Conservation (phyloP, 164 flowering plant genomes). For the Cinnamomum chago region DNA sequence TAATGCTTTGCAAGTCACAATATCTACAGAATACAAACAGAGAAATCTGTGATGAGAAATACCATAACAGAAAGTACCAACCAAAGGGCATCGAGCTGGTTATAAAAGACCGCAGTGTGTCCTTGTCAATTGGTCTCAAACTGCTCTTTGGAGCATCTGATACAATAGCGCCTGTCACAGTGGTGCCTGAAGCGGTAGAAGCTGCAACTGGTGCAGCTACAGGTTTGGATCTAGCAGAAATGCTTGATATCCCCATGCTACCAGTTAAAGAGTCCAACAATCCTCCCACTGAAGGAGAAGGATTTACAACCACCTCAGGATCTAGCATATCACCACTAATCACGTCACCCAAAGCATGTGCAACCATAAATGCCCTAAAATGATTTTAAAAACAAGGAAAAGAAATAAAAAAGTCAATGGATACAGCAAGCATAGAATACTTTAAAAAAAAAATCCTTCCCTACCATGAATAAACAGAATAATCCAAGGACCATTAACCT, state of each 20-base stretch:
- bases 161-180: conserved; percentile 42
- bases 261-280: conserved; percentile 96
- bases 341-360: conserved; percentile 80
- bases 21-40: conserved; percentile 1
- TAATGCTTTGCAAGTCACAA: background rate
- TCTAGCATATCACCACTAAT: conserved; percentile 64
- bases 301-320: conserved; percentile 78
- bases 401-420: too few species aligned
- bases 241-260: conserved; percentile 86
- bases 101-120: conserved; percentile 71
- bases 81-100: conserved; percentile 97
- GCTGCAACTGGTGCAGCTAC: conserved; percentile 74
- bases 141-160: conserved; percentile 72
- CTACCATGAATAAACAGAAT: too few species aligned
- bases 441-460: too few species aligned
- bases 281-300: conserved; percentile 83
- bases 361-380: conserved; percentile 78
- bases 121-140: conserved; percentile 74
- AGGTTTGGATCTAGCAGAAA: conserved; percentile 84
- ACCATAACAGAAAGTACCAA: conserved; percentile 62
- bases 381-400: background rate
- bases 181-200: conserved; percentile 47
- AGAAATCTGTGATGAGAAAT: conserved; percentile 36
- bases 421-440: too few species aligned
- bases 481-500: too few species aligned